phyloP scores from a whole-genome alignment of 495 filamentous ascomycete species.

The Podospora australis region DNA sequence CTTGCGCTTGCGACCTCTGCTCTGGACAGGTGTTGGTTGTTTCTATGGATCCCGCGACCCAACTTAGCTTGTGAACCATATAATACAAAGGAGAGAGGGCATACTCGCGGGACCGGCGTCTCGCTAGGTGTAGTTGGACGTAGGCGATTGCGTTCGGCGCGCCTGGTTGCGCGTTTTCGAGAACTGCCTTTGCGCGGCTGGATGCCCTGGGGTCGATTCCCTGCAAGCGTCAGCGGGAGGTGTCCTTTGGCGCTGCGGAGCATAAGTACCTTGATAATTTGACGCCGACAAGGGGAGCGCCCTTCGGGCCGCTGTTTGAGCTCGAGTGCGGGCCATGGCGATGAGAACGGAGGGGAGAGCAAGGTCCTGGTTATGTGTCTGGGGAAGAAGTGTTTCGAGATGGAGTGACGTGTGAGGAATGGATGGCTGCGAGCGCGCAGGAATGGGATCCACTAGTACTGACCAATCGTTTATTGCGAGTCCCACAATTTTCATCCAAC shows the following conservation, averaged over 20 bases:
- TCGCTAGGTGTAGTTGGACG: constrained; percentile 12
- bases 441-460: background rate
- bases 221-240: constrained; percentile 16
- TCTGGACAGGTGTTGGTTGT: constrained; percentile 14
- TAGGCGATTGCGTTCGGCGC: constrained; percentile 13
- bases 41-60: constrained; percentile 9
- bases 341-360: constrained; percentile 7
- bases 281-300: constrained; percentile 14
- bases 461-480: background rate
- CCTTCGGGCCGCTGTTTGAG: constrained; percentile 12
- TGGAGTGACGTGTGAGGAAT: constrained; percentile 12
- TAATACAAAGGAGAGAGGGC: constrained; percentile 8
- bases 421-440: constrained; percentile 8
- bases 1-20: constrained; percentile 15
- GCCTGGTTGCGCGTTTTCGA: constrained; percentile 12
- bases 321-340: constrained; percentile 17
- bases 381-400: constrained; percentile 7
- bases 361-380: constrained; percentile 9
- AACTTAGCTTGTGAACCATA: constrained; percentile 13
- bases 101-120: constrained; percentile 9
- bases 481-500: too few species aligned
- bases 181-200: constrained; percentile 15
- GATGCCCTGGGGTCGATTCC: constrained; percentile 11
- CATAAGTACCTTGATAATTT: constrained; percentile 16
- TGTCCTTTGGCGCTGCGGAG: constrained; percentile 17